Evolutionary conservation across 768 basidiomycete genomes (phyloP), one percentile per base, ranked within the genome.

Genomic region (Mycena filopes): DNA sequence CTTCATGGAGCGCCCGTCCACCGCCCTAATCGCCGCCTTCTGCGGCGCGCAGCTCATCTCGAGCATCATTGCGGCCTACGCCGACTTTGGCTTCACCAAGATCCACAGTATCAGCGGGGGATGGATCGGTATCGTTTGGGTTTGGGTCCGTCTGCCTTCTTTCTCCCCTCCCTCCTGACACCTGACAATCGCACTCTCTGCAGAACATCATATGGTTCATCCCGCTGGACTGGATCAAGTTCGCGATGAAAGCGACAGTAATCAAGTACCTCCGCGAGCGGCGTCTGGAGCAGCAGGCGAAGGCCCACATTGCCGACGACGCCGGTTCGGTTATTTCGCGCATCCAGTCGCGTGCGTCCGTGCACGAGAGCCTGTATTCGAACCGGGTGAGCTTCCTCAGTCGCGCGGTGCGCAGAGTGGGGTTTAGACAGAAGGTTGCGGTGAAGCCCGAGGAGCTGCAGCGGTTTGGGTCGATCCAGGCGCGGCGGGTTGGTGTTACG

Each of bases 61-160:
- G 2, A 93, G 95, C 41, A 96, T 99, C 83, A 98, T 99, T 70
- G 96, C 96, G 51, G 95, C 85, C 15, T 99, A 91, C 79, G 96
- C 86, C 71, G 75, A 98, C 86, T 97, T 93, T 93, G 92, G 93
- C 77, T 99, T 99, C 87, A 96, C 96, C 33, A 76, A 90, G 56
- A 93, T 98, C 69, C 77, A 82, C 36, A 74, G 81, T 23, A 89
- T 98, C 76, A 79, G 97, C 66, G 96, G 93, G 75, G 93, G 89
- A 31, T 98, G 96, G 96, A 94, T 98, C 69, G 97, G 96, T 81
- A 95, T 99, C 69, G 85, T 97, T 65, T 98, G 96, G 96, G 86
- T 96, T 71, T 96, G 94, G 94, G 94, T 94, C 81, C 46, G 91
- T 86, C n/a, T 26, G 8, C n/a, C 11, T 36, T 21, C 38, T 29